Base-by-base conservation (phyloP, 768 basidiomycete genomes). In the Boletales sp. region DNA sequence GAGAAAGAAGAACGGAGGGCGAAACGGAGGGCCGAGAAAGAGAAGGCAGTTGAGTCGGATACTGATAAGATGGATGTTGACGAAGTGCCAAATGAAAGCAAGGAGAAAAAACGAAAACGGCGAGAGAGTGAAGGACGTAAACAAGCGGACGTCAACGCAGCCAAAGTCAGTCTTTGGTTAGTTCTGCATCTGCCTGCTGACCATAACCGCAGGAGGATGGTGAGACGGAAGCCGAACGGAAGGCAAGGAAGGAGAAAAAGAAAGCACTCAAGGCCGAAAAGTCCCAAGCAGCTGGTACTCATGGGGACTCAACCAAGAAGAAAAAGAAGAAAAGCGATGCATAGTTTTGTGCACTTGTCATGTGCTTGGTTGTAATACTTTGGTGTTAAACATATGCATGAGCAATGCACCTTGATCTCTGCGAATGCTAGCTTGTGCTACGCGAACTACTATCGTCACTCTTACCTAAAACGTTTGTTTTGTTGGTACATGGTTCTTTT, bases 161-260 rank as follows among this genome's bases (percentile, higher is more conserved):
- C 55, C 38, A 77, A 77, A 72, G 81, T 78, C 39, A 47, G 71
- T 66, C 53, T 58, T 31, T 51, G 11, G 37, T 38, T 48, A 42
- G 45, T n/a, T 32, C 30, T 32, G 9, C 50, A 39, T 50, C 29
- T 50, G 19, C 19, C 50, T 21, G 38, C 47, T 55, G 39, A 58
- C 19, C 37, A 24, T 32, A 48, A 15, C 17, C 48, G 37, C 43
- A 82, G 61, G 69, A 67, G 55, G 56, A 59, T 61, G 80, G 75
- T 43, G 90, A 93, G 73, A 88, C 88, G 27, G 86, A 90, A 68
- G 87, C 86, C 53, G 88, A 93, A 67, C 80, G 82, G 51, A 93
- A 91, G 70, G 87, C 84, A 32, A 77, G 81, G 54, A 93, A 94
- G 68, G 88, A 84, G 29, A 78, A 74, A 63, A 90, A 84, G 69